Conservation (phyloP, 2,329 filamentous ascomycete genomes). For the Colletotrichum scovillei region DNA sequence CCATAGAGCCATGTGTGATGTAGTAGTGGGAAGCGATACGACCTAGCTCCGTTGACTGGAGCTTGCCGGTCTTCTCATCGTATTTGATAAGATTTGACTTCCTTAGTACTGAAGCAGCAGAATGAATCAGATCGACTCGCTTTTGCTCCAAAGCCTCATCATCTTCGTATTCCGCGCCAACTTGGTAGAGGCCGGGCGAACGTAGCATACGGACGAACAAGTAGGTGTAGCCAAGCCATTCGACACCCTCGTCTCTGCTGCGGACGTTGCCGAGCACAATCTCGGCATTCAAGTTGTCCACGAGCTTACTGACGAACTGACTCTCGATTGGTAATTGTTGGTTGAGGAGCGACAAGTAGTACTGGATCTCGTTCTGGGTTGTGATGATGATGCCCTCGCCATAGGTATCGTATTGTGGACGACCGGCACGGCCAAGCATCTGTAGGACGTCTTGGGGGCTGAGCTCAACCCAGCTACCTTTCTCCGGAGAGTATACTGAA, state of each 20-base stretch:
- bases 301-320: constrained; percentile 91
- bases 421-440: constrained; percentile 97
- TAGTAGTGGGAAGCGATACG: constrained; percentile 98
- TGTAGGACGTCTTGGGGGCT: constrained; percentile 98
- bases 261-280: constrained; percentile 94
- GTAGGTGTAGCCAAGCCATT: constrained; percentile 99
- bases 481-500: constrained; percentile 97
- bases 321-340: constrained; percentile 98
- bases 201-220: constrained; percentile 97
- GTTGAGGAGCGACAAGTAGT: constrained; percentile 96
- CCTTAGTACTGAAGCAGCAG: constrained; percentile 87
- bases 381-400: constrained; percentile 99
- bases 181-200: constrained; percentile 93
- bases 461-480: constrained; percentile 97
- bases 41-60: constrained; percentile 93
- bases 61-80: constrained; percentile 88
- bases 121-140: constrained; percentile 96
- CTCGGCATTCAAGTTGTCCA: constrained; percentile 97
- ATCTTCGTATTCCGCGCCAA: constrained; percentile 94
- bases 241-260: constrained; percentile 93
- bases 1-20: constrained; percentile 95
- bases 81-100: constrained; percentile 93
- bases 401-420: constrained; percentile 97
- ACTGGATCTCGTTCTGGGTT: constrained; percentile 93
- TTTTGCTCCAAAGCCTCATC: constrained; percentile 94